A percentile compares a stretch with the other conserved stretches of the same genome.
Conservation (phyloP, 1,284 basidiomycete species). For the Chiua sp. region DNA sequence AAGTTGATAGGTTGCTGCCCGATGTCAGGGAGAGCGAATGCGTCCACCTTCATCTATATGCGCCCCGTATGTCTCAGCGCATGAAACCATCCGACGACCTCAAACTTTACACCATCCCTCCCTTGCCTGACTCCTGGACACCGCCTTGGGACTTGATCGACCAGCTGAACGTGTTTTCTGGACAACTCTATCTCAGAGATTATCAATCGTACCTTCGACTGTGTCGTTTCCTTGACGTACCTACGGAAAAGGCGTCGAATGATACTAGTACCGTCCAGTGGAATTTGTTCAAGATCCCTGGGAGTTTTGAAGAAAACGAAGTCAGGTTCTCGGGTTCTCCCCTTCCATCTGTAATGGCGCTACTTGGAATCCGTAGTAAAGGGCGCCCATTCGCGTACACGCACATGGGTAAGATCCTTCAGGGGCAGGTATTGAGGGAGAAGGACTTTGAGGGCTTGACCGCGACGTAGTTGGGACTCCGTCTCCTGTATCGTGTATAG, state of each 20-base stretch:
- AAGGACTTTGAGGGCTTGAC: background rate
- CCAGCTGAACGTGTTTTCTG: slow-evolving; percentile 41
- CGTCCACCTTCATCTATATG: no score
- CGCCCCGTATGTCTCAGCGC: no score
- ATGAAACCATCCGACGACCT: slow-evolving; percentile 38
- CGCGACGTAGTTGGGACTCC: no score
- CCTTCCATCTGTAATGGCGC: background rate
- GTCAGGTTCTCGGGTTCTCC: background rate
- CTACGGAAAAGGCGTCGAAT: no score
- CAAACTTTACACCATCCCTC: slow-evolving; percentile 40
- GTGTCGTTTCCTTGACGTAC: no score
- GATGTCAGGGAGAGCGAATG: no score
- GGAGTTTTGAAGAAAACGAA: no score
- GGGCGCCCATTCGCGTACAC: background rate
- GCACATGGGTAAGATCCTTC: slow-evolving; percentile 2
- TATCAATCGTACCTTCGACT: slow-evolving; percentile 32
- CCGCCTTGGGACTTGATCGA: background rate
- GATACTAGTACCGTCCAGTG: no score
- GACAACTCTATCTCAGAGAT: slow-evolving; percentile 20
- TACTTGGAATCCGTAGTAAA: background rate
- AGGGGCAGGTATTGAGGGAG: background rate
- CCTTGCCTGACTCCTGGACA: background rate
- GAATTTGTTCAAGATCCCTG: no score
- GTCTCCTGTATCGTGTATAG: no score
- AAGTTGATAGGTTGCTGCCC: no score